Evolutionary conservation across 1,284 basidiomycete genomes (phyloP).

Genomic region (Malassezia restricta): DNA sequence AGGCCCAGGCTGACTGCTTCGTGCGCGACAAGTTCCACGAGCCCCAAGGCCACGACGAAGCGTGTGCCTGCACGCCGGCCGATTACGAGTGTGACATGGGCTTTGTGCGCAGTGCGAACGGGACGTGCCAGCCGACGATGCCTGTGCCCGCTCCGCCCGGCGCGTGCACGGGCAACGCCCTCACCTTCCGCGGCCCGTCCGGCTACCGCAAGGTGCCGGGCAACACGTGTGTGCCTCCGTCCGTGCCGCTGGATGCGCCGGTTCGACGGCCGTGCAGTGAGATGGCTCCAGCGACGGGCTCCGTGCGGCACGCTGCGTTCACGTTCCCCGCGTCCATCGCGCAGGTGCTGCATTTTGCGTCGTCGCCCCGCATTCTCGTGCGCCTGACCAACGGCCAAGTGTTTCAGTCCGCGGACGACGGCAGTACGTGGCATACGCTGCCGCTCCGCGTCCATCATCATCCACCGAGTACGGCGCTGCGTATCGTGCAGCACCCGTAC

Average conservation of each 20-base stretch:
- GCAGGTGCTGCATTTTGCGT: conserved; percentile 68
- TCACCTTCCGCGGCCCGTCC: conserved; percentile 72
- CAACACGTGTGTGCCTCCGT: conserved; percentile 63
- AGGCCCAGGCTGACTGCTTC: conserved; percentile 71
- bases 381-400: conserved; percentile 64
- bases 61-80: conserved; percentile 68
- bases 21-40: conserved; percentile 64
- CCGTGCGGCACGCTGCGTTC: conserved; percentile 49
- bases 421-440: conserved; percentile 68
- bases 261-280: conserved; percentile 62
- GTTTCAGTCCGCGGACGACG: conserved; percentile 90
- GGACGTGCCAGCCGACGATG: conserved; percentile 64
- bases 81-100: conserved; percentile 96
- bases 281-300: conserved; percentile 45
- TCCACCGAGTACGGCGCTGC: conserved; percentile 54
- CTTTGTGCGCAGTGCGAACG: conserved; percentile 56
- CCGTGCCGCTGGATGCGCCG: conserved; percentile 57
- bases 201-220: conserved; percentile 87
- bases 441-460: conserved; percentile 11
- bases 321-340: conserved; percentile 60
- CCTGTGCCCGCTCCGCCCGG: conserved; percentile 73
- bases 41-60: conserved; percentile 57
- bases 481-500: conserved; percentile 74
- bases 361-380: conserved; percentile 64
- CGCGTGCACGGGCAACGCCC: conserved; percentile 54